A percentile compares a stretch with the other conserved stretches of the same genome.
Conservation (phyloP, 371 early-diverging fungal species). For the Haplosporangium sp. region DNA sequence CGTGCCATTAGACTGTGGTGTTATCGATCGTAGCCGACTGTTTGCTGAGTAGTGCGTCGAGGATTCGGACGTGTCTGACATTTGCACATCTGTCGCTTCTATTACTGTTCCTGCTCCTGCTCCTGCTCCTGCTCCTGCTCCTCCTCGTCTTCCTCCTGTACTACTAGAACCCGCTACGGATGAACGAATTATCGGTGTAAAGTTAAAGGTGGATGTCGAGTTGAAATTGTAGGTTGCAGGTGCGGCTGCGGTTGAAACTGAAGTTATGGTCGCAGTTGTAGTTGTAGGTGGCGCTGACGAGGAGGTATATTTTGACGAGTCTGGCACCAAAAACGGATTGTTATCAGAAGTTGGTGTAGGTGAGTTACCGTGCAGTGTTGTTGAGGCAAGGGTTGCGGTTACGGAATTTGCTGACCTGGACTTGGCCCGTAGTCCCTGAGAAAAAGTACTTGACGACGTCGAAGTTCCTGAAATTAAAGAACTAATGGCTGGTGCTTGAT, state of each 20-base stretch:
- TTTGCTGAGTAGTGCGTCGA: not conserved
- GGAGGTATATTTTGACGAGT: not conserved
- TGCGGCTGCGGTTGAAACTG: not conserved
- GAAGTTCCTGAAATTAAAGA: not conserved
- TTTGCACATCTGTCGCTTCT: not conserved
- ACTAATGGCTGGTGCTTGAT: not conserved
- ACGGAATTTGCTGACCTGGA: conserved; percentile 26
- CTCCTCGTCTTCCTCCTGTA: no score
- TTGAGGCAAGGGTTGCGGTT: conserved; percentile 18
- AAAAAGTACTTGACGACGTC: not conserved
- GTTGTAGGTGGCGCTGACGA: not conserved
- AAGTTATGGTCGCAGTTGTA: not conserved
- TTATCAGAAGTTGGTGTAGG: conserved; percentile 1
- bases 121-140: no score
- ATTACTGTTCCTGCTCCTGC: no score
- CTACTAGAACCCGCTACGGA: no score
- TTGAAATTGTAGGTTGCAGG: not conserved
- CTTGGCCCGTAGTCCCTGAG: conserved; percentile 16
- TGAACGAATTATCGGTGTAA: conserved; percentile 7
- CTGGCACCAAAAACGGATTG: conserved; percentile 20
- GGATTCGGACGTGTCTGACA: conserved; percentile 1
- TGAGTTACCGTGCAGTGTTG: conserved; percentile 4
- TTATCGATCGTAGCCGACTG: not conserved
- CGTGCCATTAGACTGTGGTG: not conserved
- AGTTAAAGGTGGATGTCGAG: conserved; percentile 7